These are phyloP conservation scores for Balansia obtecta DNA, from an alignment of 2,329 filamentous ascomycete species.

Conservation along the genomic window DNA sequence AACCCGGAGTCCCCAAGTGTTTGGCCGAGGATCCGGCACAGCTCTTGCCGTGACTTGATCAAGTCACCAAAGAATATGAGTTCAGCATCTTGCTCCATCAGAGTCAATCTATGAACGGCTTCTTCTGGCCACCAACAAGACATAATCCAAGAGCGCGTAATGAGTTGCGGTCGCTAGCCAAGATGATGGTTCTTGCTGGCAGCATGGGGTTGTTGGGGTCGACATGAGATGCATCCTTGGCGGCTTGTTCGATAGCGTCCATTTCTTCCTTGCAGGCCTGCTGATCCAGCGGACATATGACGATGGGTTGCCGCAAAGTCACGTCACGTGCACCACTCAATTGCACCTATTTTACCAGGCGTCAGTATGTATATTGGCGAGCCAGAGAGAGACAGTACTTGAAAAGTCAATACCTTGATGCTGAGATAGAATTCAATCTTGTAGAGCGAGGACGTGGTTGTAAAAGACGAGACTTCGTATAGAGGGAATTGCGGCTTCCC, in stretches of 20 bases:
- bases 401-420: conserved; percentile 57
- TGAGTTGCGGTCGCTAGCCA: conserved; percentile 59
- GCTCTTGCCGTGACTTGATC: background rate
- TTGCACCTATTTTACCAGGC: conserved; percentile 50
- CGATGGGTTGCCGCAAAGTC: conserved; percentile 76
- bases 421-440: conserved; percentile 96
- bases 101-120: conserved; percentile 48
- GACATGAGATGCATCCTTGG: conserved; percentile 80
- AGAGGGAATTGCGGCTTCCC: conserved; percentile 80
- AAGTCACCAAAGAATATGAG: background rate
- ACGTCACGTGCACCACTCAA: conserved; percentile 84
- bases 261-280: conserved; percentile 96
- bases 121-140: conserved; percentile 50
- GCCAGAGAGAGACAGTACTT: background rate
- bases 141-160: conserved; percentile 51
- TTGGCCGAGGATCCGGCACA: background rate
- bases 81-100: background rate
- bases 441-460: conserved; percentile 85
- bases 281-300: conserved; percentile 91
- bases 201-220: conserved; percentile 84
- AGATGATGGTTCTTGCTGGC: conserved; percentile 72
- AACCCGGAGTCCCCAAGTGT: background rate
- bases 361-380: conserved; percentile 10
- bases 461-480: conserved; percentile 83
- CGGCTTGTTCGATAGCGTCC: conserved; percentile 93